phyloP scores from a whole-genome alignment of 352 stramenopile species.

The Phytophthora sojae region DNA sequence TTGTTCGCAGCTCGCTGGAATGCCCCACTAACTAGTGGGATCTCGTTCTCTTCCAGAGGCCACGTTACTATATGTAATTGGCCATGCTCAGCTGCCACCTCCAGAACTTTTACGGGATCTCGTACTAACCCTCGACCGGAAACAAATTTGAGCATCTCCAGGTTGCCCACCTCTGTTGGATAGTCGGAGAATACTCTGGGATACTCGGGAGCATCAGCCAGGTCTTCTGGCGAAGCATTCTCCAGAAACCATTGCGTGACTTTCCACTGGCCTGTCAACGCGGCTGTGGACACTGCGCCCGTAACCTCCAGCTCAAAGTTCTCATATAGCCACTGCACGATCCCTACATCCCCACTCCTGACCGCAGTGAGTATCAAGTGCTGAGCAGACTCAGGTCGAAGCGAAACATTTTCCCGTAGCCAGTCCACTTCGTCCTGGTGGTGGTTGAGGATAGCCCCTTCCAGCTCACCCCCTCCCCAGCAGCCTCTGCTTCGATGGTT shows the following conservation, averaged over 20 bases:
- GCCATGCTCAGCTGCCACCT: too few species aligned
- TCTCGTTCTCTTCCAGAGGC: too few species aligned
- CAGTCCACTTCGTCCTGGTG: constrained; percentile 49
- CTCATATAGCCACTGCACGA: constrained; percentile 28
- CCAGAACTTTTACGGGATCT: too few species aligned
- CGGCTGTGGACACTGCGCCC: background rate
- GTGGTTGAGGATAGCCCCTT: constrained; percentile 32
- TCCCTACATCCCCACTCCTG: constrained; percentile 13
- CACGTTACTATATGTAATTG: too few species aligned
- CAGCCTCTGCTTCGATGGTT: constrained; percentile 4
- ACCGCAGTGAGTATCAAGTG: constrained; percentile 16
- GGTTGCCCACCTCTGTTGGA: too few species aligned
- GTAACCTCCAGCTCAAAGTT: background rate
- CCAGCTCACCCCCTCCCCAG: constrained; percentile 31
- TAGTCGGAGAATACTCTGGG: too few species aligned
- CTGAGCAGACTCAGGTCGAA: constrained; percentile 3
- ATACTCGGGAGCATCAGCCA: too few species aligned
- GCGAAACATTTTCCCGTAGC: constrained; percentile 34
- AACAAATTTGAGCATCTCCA: too few species aligned
- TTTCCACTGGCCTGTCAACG: constrained; percentile 11
- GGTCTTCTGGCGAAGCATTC: background rate
- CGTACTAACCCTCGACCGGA: too few species aligned
- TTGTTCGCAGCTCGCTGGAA: too few species aligned
- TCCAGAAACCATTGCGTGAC: constrained; percentile 23
- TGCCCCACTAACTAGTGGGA: too few species aligned